Evolutionary conservation across 257 asterid species (phyloP), one percentile per base, ranked within the genome.

Genomic region (Salvia rosmarinus): DNA sequence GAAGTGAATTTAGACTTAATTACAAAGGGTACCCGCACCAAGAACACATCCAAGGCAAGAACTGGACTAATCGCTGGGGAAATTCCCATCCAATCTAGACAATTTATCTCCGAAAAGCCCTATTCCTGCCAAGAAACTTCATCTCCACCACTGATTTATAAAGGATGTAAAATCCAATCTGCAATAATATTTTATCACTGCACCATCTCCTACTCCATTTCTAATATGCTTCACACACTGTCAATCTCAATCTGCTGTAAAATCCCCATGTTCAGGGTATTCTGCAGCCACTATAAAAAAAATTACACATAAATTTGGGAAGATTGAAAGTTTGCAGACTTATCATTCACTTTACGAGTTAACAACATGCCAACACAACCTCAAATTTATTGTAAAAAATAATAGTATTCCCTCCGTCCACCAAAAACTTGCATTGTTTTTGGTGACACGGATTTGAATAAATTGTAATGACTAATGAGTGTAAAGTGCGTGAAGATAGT

Each of bases 21-120:
- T 55, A 13, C 9, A 55, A 74, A 56, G n/a, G n/a, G n/a, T 89
- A 95, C 99, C 99, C 92, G 99, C 63, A 95, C 96, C 82, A 92
- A 78, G 92, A 95, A 95, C 71, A 95, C 97, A 62, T 95, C 99
- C 83, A 95, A 71, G 74, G 97, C 96, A 47, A 91, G 96, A 76
- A 91, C 97, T 1, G 99, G 98, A 64, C 82, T 82, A 52, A 25
- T 86, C 63, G 96, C 98, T 16, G 98, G 81, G 67, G 96, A 8
- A 13, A 78, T 21, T 25, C 30, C 30, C 30, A 25, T 25, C 30
- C 30, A 25, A 25, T 25, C 30, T 25, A 25, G 1, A 25, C 30
- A 25, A 1, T 1, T 1, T 1, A 25, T 25, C 30, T 25, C 3
- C 30, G 30, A 25, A 25, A 25, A 25, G n/a, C 30, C 30, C 30